Base-by-base conservation (phyloP, 176 grass and related monocot genomes). In the Pharus latifolius region DNA sequence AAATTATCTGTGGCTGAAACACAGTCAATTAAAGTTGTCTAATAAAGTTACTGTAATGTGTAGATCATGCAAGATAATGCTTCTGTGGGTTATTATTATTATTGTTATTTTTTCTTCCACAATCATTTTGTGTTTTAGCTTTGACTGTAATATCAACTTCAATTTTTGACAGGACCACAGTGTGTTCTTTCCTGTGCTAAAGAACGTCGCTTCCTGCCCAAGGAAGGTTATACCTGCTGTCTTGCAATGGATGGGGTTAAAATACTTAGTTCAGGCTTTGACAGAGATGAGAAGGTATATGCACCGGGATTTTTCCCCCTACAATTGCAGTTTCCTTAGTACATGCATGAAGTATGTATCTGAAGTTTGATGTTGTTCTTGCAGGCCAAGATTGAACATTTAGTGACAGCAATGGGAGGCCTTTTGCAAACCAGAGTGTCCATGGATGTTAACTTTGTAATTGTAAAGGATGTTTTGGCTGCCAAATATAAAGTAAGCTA, bases 181-280 rank as follows among this genome's bases (percentile, higher is more conserved):
- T 98, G 94, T 31, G 73, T 98, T 60, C 71, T 98, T 58, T 90
- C 83, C 17, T 98, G 94, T 78, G 89, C 94, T 15, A 98, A 93
- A 75, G 94, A 98, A 70, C 86, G 61, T 25, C 84, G 81, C 42
- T 73, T 32, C 75, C 83, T 98, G 49, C 94, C 94, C 65, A 90
- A 97, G 72, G 83, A 98, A 92, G 84, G 78, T 30, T 98, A 98
- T 80, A 98, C 94, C 62, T 98, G 94, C 75, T 98, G 94, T 64
- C 89, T 98, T 65, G 86, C 94, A 54, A 92, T 98, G 94, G 94
- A 98, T 78, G 86, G 86, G 32, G 94, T 93, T 73, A 98, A 77
- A 65, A 79, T 85, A 80, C 70, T 90, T 35, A 65, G 83, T 80
- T 93, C 89, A 80, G 89, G 94, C 30, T 98, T 98, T 51, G 94